These are phyloP conservation scores for Macrocystidia cucumis DNA, from an alignment of 1,284 basidiomycete species.

Conservation along the genomic window DNA sequence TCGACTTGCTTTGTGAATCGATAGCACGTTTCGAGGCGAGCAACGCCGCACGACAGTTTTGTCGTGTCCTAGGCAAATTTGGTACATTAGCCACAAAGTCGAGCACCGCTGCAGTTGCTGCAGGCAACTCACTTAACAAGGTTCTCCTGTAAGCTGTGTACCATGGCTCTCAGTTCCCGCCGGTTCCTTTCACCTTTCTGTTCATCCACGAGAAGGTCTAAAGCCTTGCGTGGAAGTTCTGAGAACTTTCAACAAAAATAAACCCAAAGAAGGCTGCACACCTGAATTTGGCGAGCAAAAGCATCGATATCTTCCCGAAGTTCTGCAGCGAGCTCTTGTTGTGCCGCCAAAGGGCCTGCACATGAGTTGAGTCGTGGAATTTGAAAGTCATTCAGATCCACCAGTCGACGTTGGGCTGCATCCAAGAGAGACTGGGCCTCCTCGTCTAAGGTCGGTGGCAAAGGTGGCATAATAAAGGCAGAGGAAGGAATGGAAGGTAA, in stretches of 20 bases:
- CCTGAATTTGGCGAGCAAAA: slow-evolving; percentile 62
- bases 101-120: not conserved
- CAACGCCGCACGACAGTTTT: slow-evolving; percentile 56
- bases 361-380: slow-evolving; percentile 67
- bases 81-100: not conserved
- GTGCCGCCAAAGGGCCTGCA: slow-evolving; percentile 54
- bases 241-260: slow-evolving; percentile 10
- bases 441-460: slow-evolving; percentile 44
- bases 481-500: no score
- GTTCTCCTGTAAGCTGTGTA: slow-evolving; percentile 36
- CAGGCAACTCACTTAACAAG: slow-evolving; percentile 40
- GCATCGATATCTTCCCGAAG: slow-evolving; percentile 67
- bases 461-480: slow-evolving; percentile 61
- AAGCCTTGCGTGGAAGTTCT: slow-evolving; percentile 33
- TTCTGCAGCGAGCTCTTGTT: slow-evolving; percentile 70
- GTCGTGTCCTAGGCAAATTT: slow-evolving; percentile 42
- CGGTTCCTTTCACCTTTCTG: slow-evolving; percentile 49
- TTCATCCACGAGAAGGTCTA: slow-evolving; percentile 63
- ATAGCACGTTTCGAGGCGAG: slow-evolving; percentile 66
- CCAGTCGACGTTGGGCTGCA: slow-evolving; percentile 45
- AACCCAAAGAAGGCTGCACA: slow-evolving; percentile 24
- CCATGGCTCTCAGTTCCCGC: slow-evolving; percentile 40
- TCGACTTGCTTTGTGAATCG: slow-evolving; percentile 48
- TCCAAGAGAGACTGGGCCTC: slow-evolving; percentile 42
- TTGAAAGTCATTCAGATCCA: slow-evolving; percentile 63